Evolutionary conservation across 176 grass and related monocot genomes (phyloP).

Genomic region (Eleusine coracana): DNA sequence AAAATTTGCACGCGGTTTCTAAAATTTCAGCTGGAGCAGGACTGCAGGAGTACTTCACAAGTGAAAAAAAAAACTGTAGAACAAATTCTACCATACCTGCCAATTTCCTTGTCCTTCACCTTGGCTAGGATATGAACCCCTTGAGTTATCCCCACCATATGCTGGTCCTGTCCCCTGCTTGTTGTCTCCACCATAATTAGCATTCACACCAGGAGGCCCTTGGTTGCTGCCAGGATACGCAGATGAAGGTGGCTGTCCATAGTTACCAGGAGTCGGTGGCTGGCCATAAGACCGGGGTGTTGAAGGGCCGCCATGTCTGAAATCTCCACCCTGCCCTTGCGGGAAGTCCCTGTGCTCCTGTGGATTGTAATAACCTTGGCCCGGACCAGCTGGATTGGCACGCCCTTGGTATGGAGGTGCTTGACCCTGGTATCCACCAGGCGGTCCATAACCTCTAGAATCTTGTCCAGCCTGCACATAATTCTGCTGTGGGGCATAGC

Average conservation of each 20-base stretch:
- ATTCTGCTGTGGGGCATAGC: constrained; percentile 50
- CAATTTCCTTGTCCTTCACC: constrained; percentile 52
- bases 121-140: constrained; percentile 39
- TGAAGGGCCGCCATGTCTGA: constrained; percentile 37
- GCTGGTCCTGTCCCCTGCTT: constrained; percentile 24
- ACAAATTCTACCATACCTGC: constrained; percentile 56
- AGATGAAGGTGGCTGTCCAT: constrained; percentile 39
- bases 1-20: background rate
- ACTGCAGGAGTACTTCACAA: background rate
- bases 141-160: constrained; percentile 46
- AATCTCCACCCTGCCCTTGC: constrained; percentile 48
- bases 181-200: constrained; percentile 48
- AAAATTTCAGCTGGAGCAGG: background rate
- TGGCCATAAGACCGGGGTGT: constrained; percentile 35
- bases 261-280: constrained; percentile 10
- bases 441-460: constrained; percentile 44
- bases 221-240: constrained; percentile 32
- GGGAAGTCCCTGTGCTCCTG: constrained; percentile 58
- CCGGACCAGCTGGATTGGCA: constrained; percentile 48
- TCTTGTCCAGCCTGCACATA: constrained; percentile 51
- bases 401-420: constrained; percentile 50
- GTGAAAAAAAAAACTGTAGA: background rate
- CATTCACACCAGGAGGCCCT: constrained; percentile 21
- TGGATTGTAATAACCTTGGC: constrained; percentile 56
- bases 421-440: constrained; percentile 46